Evolutionary conservation across 2,329 filamentous ascomycete species (phyloP).

Genomic region (Epichloe hybrida): DNA sequence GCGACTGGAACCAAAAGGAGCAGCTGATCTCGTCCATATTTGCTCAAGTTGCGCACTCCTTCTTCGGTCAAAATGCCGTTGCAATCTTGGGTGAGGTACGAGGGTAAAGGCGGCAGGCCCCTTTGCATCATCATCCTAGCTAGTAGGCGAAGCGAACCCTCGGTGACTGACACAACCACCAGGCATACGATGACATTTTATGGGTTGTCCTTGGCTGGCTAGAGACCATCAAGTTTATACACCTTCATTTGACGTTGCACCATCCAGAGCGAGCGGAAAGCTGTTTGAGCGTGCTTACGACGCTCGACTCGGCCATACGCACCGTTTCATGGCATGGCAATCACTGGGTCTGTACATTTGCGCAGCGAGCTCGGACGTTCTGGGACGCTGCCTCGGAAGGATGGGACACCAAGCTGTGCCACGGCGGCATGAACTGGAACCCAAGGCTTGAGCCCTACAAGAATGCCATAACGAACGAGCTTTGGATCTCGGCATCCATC

Average conservation of each 20-base stretch:
- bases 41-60: slow-evolving; percentile 60
- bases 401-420: slow-evolving; percentile 72
- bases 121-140: not conserved
- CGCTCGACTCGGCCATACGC: slow-evolving; percentile 9
- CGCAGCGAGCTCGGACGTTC: slow-evolving; percentile 72
- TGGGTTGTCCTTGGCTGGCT: slow-evolving; percentile 93
- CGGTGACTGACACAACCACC: not conserved
- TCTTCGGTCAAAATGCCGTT: slow-evolving; percentile 75
- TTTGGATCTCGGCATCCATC: slow-evolving; percentile 73
- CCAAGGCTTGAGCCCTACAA: slow-evolving; percentile 73
- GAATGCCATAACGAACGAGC: slow-evolving; percentile 89
- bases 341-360: slow-evolving; percentile 62
- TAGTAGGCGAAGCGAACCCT: not conserved
- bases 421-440: slow-evolving; percentile 86
- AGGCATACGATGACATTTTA: slow-evolving; percentile 88
- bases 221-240: slow-evolving; percentile 64
- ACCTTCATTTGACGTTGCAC: slow-evolving; percentile 51
- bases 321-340: slow-evolving; percentile 57
- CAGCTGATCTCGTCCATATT: slow-evolving; percentile 80
- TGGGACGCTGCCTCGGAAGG: slow-evolving; percentile 68
- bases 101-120: not conserved
- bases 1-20: slow-evolving; percentile 42
- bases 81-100: slow-evolving; percentile 47
- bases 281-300: slow-evolving; percentile 4
- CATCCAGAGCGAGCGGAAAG: slow-evolving; percentile 26